phyloP scores from a whole-genome alignment of 129 eudicot genomes.

The Arctium minus region DNA sequence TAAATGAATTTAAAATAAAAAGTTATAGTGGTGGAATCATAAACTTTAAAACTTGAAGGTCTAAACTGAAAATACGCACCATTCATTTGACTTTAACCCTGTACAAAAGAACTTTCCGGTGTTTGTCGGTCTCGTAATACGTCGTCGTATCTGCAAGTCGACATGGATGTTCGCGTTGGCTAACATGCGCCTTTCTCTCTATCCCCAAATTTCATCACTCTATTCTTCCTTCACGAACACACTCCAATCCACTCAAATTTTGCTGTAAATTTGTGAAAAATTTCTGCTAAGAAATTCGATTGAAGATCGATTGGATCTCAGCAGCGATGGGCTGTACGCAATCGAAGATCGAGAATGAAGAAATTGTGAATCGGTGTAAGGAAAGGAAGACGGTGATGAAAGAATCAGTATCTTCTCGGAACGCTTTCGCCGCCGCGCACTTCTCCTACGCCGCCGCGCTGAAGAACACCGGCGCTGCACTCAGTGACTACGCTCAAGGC shows the following conservation, averaged over 20 bases:
- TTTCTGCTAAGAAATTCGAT: not conserved
- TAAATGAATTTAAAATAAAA: not conserved
- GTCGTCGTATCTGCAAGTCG: conserved; percentile 14
- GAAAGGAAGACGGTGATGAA: conserved; percentile 75
- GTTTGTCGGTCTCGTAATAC: conserved; percentile 18
- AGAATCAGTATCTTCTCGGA: conserved; percentile 70
- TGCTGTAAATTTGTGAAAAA: not conserved
- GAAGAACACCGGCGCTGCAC: conserved; percentile 97
- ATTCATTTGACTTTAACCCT: conserved; percentile 24
- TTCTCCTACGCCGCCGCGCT: conserved; percentile 70
- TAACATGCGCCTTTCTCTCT: conserved; percentile 16
- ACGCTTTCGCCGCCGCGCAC: conserved; percentile 96
- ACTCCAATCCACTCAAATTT: not conserved
- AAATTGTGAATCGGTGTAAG: conserved; percentile 74
- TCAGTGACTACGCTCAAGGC: conserved; percentile 86
- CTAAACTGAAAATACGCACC: not conserved
- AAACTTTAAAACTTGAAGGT: not conserved
- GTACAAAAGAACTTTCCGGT: conserved; percentile 19
- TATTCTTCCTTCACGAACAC: not conserved
- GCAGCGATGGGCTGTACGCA: conserved; percentile 77
- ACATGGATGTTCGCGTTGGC: conserved; percentile 3
- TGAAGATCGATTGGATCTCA: not conserved
- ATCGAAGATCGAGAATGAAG: conserved; percentile 97
- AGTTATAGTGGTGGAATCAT: not conserved
- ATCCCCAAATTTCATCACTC: conserved; percentile 10